Evolutionary conservation across 2,329 filamentous ascomycete species (phyloP).

Genomic region (Microsporum audouinii): DNA sequence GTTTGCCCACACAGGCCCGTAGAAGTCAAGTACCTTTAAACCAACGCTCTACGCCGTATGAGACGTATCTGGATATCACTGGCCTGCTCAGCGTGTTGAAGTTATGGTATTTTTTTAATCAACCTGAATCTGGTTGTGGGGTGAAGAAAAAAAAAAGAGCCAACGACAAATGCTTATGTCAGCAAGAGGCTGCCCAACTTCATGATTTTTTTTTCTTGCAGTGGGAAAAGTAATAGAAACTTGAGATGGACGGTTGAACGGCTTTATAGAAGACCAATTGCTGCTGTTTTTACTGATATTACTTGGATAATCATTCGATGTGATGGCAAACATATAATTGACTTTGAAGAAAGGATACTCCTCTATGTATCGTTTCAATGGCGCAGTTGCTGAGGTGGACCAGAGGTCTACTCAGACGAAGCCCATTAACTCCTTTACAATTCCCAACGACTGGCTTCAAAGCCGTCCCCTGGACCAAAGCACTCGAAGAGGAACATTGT

Average conservation of each 20-base stretch:
- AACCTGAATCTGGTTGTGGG: conserved; percentile 5
- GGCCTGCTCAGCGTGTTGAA: conserved; percentile 7
- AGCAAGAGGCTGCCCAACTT: neutral
- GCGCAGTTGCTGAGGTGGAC: neutral
- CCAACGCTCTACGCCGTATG: neutral
- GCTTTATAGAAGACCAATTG: too few species aligned
- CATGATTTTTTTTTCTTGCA: too few species aligned
- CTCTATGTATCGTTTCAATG: neutral
- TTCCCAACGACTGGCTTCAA: conserved; percentile 18
- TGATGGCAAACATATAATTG: too few species aligned
- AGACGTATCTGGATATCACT: conserved; percentile 7
- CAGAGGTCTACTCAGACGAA: neutral
- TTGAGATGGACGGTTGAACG: too few species aligned
- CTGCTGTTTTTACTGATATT: too few species aligned
- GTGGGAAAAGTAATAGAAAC: too few species aligned
- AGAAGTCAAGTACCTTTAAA: neutral
- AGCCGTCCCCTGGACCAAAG: conserved; percentile 12
- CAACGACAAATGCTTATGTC: neutral
- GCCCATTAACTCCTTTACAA: conserved; percentile 9
- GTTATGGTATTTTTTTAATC: conserved; percentile 15
- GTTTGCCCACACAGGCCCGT: conserved; percentile 7
- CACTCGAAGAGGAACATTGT: conserved; percentile 21
- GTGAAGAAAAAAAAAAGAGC: neutral
- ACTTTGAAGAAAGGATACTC: too few species aligned
- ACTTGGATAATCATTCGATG: too few species aligned